Conservation (phyloP, 2,329 filamentous ascomycete genomes). For the Alternaria metachromatica region DNA sequence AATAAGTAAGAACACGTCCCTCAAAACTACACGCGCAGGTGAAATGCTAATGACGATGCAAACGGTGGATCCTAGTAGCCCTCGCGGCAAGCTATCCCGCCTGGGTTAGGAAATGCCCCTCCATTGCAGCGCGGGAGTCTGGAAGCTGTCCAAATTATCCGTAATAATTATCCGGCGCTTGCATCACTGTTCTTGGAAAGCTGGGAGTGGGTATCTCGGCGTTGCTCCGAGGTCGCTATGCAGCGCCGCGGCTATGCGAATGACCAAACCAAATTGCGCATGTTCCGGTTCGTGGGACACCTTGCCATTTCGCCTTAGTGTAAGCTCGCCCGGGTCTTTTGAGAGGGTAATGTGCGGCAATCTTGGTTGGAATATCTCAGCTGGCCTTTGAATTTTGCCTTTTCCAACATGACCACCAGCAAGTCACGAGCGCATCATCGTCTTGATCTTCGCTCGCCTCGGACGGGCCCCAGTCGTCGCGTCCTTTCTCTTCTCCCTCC, state of each 20-base stretch:
- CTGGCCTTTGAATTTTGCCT: slow-evolving; percentile 31
- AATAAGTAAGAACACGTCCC: slow-evolving; percentile 11
- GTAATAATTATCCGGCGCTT: slow-evolving; percentile 44
- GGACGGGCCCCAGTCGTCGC: slow-evolving; percentile 73
- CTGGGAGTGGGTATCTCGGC: slow-evolving; percentile 22
- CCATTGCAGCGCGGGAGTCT: slow-evolving; percentile 30
- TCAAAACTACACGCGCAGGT: slow-evolving; percentile 23
- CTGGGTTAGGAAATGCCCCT: slow-evolving; percentile 25
- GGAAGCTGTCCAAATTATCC: slow-evolving; percentile 37
- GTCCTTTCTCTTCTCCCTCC: slow-evolving; percentile 68
- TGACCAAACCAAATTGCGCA: slow-evolving; percentile 15
- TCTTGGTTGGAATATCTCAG: slow-evolving; percentile 18
- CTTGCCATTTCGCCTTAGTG: not conserved
- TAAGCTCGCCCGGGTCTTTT: not conserved
- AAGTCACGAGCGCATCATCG: slow-evolving; percentile 60
- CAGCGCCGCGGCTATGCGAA: slow-evolving; percentile 22
- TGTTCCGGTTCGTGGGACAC: slow-evolving; percentile 5
- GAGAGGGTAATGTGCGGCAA: slow-evolving; percentile 10
- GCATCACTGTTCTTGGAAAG: slow-evolving; percentile 25
- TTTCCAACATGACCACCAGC: slow-evolving; percentile 72
- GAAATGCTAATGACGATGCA: slow-evolving; percentile 33
- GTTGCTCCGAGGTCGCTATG: slow-evolving; percentile 31
- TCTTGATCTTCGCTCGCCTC: slow-evolving; percentile 56
- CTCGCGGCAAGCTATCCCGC: slow-evolving; percentile 38
- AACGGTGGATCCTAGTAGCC: slow-evolving; percentile 33